Base-by-base conservation (phyloP, 1,139 yeast species). In the Petasospora fabianii region DNA sequence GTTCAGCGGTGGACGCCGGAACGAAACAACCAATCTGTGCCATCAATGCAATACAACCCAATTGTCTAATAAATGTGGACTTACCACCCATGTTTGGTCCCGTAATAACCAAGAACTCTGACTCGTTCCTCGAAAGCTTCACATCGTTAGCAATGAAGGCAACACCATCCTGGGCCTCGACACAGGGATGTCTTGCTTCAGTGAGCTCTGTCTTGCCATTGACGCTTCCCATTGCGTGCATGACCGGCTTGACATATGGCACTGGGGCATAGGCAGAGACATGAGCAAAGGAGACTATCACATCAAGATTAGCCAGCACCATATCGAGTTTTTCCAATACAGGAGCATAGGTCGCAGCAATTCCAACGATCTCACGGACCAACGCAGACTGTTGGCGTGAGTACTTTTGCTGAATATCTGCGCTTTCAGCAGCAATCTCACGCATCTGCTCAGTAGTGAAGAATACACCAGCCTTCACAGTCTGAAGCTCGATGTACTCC, bases 11-110 rank as follows among this genome's bases (percentile, higher is more conserved):
- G 1, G 69, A 66, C 49, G 83, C 78, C 1, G 98, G 98, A 24
- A 92, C 80, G 59, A 85, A 92, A 49, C 95, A 84, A 1, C 98
- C 98, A 22, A 90, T 75, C 60, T 92, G 98, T 26, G 92, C 88
- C 86, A 92, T 73, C 35, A 90, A 66, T 3, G 94, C 81, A 42
- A 90, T 83, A 2, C 86, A 94, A 10, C 97, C 98, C 38, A 87
- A 73, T 54, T 92, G 96, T 47, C 97, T 75, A 37, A 92, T 88
- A 60, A 85, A 92, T 0, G 97, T 90, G 1, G 97, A 87, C 60
- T 92, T 92, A 56, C 97, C 97, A 44, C 97, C 98, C 98, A 92
- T 92, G 58, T 92, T 92, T 28, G 98, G 98, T 15, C 98, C 98
- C 0, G 98, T 92, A 24, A 92, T 86, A 24, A 92, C 83, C 13